Evolutionary conservation across 352 stramenopile species (phyloP), one percentile per base, ranked within the genome.

Genomic region (Phytophthora cryptogea): DNA sequence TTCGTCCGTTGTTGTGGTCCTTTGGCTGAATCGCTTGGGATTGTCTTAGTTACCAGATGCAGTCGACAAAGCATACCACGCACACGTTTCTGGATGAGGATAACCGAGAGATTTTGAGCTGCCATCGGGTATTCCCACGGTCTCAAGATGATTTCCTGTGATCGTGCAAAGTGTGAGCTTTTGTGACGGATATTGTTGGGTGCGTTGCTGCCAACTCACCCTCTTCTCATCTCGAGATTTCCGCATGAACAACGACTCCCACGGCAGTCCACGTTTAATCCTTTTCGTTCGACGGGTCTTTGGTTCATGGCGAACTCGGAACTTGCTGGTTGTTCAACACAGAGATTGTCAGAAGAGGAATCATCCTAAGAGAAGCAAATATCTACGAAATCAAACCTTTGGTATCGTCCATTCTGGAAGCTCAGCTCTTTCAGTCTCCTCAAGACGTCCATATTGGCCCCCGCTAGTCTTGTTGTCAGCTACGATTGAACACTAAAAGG

Each of bases 81-180:
- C 20, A 88, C 74, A 8, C 64, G 70, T 55, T 88, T 90, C 58
- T 88, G 87, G 42, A 96, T 92, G 63, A 90, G 57, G 13, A 94
- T 72, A 6, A 85, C 85, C 0, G 87, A 76, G 13, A 96, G 63
- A 33, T 94, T 79, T 63, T 92, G 79, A 26, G 87, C 87, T 2
- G 81, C 80, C 83, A 95, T 94, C 23, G 87, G 86, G 33, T 86
- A 84, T 37, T 89, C 76, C 86, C 86, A 94, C 1, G 83, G 83
- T 31, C 72, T 66, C 33, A 73, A 51, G 8, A 96, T 78, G 42
- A 94, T 86, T 16, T 73, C 74, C 83, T 90, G 41, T 8, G 48
- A 31, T 8, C 16, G 47, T 16, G 27, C n/a, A 32, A 39, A 16
- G 32, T 37, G 9, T 39, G 4, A 39, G 4, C 3, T n/a, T 7